These are phyloP conservation scores for Sclerotinia sclerotiorum DNA, from an alignment of 2,329 filamentous ascomycete species.

Conservation along the genomic window DNA sequence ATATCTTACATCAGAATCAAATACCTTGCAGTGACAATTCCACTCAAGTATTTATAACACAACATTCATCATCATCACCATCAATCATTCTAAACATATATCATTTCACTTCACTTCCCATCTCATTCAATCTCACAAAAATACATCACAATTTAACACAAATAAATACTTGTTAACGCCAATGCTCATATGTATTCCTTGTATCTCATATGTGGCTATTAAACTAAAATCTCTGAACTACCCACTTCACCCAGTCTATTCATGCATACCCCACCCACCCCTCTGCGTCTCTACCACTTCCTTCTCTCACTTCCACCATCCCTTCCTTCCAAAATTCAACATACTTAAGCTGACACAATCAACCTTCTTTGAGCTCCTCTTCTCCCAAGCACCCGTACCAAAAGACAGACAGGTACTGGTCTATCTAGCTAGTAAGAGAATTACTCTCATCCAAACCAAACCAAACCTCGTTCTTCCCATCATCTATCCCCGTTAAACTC, in stretches of 20 bases:
- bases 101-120: background rate
- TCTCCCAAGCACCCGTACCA: background rate
- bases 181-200: conserved; percentile 6
- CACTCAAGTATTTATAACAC: too few species aligned
- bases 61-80: too few species aligned
- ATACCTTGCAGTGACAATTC: background rate
- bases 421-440: too few species aligned
- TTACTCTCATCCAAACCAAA: too few species aligned
- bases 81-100: too few species aligned
- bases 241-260: background rate
- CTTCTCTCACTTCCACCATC: background rate
- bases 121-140: background rate
- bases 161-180: background rate
- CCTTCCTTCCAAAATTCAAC: background rate
- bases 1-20: background rate
- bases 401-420: too few species aligned
- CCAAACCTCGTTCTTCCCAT: too few species aligned
- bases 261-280: background rate
- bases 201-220: conserved; percentile 1
- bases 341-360: background rate
- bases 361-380: background rate
- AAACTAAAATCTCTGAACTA: background rate
- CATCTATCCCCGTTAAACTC: too few species aligned
- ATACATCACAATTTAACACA: background rate
- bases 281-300: background rate